Evolutionary conservation across 306 rosid genomes (phyloP), one percentile per base, ranked within the genome.

Genomic region (Prunus davidiana): DNA sequence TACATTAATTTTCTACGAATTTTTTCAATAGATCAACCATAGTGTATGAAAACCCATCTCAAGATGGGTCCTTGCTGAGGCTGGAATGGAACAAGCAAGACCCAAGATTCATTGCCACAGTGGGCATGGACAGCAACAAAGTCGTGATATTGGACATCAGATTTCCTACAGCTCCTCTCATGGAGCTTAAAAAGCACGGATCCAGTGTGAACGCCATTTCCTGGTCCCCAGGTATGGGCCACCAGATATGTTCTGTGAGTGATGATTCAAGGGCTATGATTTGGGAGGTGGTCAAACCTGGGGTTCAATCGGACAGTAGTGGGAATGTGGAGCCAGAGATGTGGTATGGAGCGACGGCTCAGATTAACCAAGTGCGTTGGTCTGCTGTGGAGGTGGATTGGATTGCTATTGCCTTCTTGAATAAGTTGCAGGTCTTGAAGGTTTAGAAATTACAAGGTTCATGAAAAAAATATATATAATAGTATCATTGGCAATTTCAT

Each of bases 71-170:
- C 0, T 63, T 88, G 76, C 27, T 90, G 63, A 90, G 91, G 68
- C 30, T 90, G 43, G 96, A 90, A 60, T 90, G 96, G 96, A 87
- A 88, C 25, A 90, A 90, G 20, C 85, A 76, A 28, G 96, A 90
- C 32, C 82, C 91, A 0, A 90, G 93, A 64, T 88, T 86, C 30
- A 82, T 90, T 22, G 93, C 88, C 0, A 85, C 88, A 3, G 89
- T 88, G 0, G 96, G 85, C 19, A 71, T 85, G 80, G 88, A 90
- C 63, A 90, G 91, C 67, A 79, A 68, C 55, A 88, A 81, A 49
- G 93, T 88, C 56, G 89, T 88, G 0, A 69, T 88, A 19, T 60
- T 90, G 80, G 96, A 90, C 72, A 90, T 90, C 16, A 82, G 96
- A 77, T 55, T 85, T 24, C 96, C 96, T 2, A 90, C 90, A 0